Evolutionary conservation across 179 eudicot genomes (phyloP).

Genomic region (Drosera spatulata): DNA sequence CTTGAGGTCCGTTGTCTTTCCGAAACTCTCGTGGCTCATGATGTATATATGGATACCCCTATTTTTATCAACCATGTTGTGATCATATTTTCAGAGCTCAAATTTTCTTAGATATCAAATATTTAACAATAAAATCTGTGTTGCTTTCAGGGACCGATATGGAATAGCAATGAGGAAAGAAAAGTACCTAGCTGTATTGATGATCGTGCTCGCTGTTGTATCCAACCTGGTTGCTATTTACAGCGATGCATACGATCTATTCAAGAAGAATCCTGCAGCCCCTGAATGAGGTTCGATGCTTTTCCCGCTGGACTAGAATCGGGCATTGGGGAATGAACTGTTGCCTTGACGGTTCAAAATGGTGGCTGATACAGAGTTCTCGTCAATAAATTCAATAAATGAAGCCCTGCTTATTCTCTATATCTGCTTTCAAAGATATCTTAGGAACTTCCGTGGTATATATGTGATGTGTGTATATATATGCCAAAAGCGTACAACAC

Average conservation of each 20-base stretch:
- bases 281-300: slow-evolving; percentile 5
- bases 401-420: too few species aligned
- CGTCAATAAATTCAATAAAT: too few species aligned
- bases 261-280: slow-evolving; percentile 40
- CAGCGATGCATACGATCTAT: slow-evolving; percentile 78
- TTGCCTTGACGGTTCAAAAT: neutral
- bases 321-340: neutral
- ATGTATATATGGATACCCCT: too few species aligned
- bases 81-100: too few species aligned
- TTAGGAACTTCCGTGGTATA: too few species aligned
- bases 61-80: too few species aligned
- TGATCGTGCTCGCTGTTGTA: slow-evolving; percentile 83
- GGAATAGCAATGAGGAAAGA: slow-evolving; percentile 62
- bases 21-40: neutral
- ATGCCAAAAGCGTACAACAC: too few species aligned
- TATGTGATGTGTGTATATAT: too few species aligned
- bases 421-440: too few species aligned
- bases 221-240: slow-evolving; percentile 75
- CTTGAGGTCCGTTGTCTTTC: slow-evolving; percentile 35
- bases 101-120: neutral
- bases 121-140: neutral
- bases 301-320: neutral
- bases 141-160: slow-evolving; percentile 55
- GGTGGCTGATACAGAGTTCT: too few species aligned
- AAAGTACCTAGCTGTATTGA: slow-evolving; percentile 56